Conservation (phyloP, 2,329 filamentous ascomycete genomes). For the Dothideomycetes sp. region DNA sequence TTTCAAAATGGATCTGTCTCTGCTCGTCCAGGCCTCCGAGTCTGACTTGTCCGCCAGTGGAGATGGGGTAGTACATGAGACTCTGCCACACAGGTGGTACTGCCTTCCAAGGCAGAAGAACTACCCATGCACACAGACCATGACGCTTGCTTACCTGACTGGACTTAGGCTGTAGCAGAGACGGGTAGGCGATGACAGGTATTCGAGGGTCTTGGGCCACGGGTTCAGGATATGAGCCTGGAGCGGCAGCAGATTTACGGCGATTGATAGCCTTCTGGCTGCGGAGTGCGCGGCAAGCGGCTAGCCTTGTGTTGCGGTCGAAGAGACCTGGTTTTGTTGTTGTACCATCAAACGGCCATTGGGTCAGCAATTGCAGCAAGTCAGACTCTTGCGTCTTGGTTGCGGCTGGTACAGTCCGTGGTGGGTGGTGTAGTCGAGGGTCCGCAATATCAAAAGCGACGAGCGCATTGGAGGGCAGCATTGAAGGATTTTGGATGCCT, state of each 20-base stretch:
- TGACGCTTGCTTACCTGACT: conserved; percentile 32
- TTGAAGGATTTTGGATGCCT: conserved; percentile 57
- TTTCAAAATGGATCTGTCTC: conserved; percentile 74
- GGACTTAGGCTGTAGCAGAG: conserved; percentile 25
- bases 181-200: conserved; percentile 57
- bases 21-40: conserved; percentile 76
- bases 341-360: conserved; percentile 56
- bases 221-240: conserved; percentile 53
- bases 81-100: conserved; percentile 78
- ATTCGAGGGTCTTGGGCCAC: conserved; percentile 61
- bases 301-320: conserved; percentile 55
- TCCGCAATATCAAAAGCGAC: conserved; percentile 68
- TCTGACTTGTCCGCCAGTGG: conserved; percentile 67
- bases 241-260: conserved; percentile 54
- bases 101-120: conserved; percentile 85
- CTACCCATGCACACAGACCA: conserved; percentile 59
- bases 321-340: conserved; percentile 47
- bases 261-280: conserved; percentile 73
- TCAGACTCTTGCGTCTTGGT: conserved; percentile 20
- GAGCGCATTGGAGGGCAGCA: conserved; percentile 60
- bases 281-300: conserved; percentile 57
- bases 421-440: conserved; percentile 71
- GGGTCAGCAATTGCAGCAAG: conserved; percentile 53
- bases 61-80: conserved; percentile 72
- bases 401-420: conserved; percentile 41